phyloP scores from a whole-genome alignment of 257 asterid genomes.

The Ilex aquifolium region DNA sequence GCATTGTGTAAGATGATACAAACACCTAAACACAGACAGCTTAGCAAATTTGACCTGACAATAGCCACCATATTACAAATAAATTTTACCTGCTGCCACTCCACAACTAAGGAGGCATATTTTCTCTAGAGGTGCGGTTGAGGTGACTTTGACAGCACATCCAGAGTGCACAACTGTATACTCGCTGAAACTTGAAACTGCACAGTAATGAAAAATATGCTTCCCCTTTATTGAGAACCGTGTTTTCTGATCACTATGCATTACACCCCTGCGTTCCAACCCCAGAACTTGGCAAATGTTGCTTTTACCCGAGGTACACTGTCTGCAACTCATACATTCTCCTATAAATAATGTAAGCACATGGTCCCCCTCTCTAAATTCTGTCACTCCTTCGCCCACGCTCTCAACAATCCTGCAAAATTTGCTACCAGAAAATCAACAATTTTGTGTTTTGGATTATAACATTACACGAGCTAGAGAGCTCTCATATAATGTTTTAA shows the following conservation, averaged over 20 bases:
- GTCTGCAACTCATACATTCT: slow-evolving; percentile 81
- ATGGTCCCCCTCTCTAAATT: slow-evolving; percentile 76
- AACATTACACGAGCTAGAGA: neutral
- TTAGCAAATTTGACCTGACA: neutral
- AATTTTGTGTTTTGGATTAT: slow-evolving; percentile 1
- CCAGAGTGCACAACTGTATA: slow-evolving; percentile 92
- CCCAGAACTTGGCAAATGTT: slow-evolving; percentile 79
- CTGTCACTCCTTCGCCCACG: slow-evolving; percentile 82
- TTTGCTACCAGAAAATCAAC: slow-evolving; percentile 6
- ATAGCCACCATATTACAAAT: neutral
- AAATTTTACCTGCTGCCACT: slow-evolving; percentile 72
- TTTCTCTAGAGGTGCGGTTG: slow-evolving; percentile 79
- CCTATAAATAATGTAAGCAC: slow-evolving; percentile 83
- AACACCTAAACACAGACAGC: neutral
- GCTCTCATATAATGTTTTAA: neutral
- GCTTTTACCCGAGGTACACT: slow-evolving; percentile 74
- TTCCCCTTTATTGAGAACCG: slow-evolving; percentile 77
- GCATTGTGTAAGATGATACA: neutral
- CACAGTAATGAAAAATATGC: slow-evolving; percentile 78
- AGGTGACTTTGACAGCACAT: slow-evolving; percentile 77
- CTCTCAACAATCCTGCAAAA: slow-evolving; percentile 80
- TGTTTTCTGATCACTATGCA: slow-evolving; percentile 82
- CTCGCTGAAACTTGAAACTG: slow-evolving; percentile 94
- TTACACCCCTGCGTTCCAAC: slow-evolving; percentile 82
- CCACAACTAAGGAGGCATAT: slow-evolving; percentile 98